Percentiles rank a stretch among this genome's conserved stretches.
Evolutionary conservation across 2,329 filamentous ascomycete genomes (phyloP).

Genomic region (Hirsutella rhossiliensis): DNA sequence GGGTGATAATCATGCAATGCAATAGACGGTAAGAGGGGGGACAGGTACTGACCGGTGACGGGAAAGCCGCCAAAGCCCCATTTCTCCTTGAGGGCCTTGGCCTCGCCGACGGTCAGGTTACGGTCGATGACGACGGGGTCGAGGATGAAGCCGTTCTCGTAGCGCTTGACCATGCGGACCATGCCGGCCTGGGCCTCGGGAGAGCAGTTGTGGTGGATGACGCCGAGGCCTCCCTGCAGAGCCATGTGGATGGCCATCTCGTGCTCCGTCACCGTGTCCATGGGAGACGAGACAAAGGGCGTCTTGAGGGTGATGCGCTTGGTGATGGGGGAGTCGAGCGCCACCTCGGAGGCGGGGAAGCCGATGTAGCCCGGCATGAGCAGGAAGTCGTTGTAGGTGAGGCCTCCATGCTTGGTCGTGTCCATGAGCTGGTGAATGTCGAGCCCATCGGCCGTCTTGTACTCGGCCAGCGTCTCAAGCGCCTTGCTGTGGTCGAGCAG

Average conservation of each 20-base stretch:
- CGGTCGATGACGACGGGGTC: constrained; percentile 89
- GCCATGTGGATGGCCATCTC: constrained; percentile 99
- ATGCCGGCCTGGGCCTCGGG: constrained; percentile 94
- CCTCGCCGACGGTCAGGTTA: constrained; percentile 80
- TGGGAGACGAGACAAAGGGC: constrained; percentile 92
- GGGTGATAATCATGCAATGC: constrained; percentile 65
- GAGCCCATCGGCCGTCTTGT: constrained; percentile 73
- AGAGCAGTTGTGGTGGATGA: constrained; percentile 99
- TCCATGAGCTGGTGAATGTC: constrained; percentile 79
- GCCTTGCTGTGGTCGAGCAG: constrained; percentile 65
- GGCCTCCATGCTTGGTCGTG: constrained; percentile 79
- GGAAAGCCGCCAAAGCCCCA: constrained; percentile 99
- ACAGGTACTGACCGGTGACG: constrained; percentile 72
- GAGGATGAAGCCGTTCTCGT: constrained; percentile 97
- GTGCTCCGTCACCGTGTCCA: constrained; percentile 99
- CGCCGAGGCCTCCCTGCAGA: constrained; percentile 75
- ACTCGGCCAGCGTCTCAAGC: constrained; percentile 70
- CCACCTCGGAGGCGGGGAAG: constrained; percentile 83
- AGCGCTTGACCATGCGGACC: constrained; percentile 98
- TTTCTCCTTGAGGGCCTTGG: constrained; percentile 85
- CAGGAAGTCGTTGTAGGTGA: constrained; percentile 99
- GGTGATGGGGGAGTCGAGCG: constrained; percentile 82
- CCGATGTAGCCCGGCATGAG: constrained; percentile 95
- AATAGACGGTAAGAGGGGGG: constrained; percentile 3
- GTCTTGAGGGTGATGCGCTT: constrained; percentile 95